These are phyloP conservation scores for Alternaria sp. DNA, from an alignment of 2,329 filamentous ascomycete species.

Conservation along the genomic window DNA sequence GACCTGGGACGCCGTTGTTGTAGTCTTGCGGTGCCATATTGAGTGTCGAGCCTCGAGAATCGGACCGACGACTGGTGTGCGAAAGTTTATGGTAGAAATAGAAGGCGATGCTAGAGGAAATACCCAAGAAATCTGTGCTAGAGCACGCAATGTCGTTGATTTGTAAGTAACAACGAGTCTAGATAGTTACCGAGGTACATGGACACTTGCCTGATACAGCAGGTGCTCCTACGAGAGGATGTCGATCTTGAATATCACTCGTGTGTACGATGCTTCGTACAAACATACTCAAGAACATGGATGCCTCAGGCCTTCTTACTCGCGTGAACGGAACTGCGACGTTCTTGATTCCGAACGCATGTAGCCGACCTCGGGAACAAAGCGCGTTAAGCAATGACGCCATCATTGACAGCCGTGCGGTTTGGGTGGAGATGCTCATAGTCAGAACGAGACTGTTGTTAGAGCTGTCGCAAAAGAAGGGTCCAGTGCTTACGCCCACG, in stretches of 20 bases:
- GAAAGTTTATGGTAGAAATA: not conserved
- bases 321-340: not conserved
- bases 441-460: not conserved
- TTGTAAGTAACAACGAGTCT: constrained; percentile 17
- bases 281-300: not conserved
- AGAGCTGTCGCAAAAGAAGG: not conserved
- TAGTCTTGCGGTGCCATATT: constrained; percentile 40
- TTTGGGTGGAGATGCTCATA: not conserved
- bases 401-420: not conserved
- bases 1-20: constrained; percentile 35
- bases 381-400: not conserved
- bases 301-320: not conserved
- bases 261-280: not conserved
- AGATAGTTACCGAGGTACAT: constrained; percentile 23
- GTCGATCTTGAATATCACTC: not conserved
- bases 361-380: not conserved
- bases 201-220: constrained; percentile 1
- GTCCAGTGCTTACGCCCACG: constrained; percentile 7
- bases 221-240: not conserved
- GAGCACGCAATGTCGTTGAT: constrained; percentile 20
- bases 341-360: accelerated
- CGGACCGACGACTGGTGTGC: not conserved
- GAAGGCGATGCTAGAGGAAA: not conserved
- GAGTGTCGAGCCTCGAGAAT: not conserved
- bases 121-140: not conserved